Evolutionary conservation across 1,284 basidiomycete genomes (phyloP).

Genomic region (Takashimella koratensis): DNA sequence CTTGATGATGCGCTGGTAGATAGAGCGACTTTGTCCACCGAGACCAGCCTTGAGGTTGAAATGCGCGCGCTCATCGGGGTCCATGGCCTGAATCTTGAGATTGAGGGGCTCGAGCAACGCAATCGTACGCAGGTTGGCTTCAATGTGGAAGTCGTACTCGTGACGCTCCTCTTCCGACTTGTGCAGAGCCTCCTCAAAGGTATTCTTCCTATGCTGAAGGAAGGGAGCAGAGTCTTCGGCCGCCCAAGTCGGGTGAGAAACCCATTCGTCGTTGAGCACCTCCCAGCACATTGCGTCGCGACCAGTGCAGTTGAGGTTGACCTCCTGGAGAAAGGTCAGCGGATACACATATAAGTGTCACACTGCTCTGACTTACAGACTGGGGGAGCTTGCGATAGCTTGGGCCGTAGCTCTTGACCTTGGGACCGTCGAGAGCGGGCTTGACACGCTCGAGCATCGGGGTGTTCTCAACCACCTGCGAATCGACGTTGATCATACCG

Average conservation of each 20-base stretch:
- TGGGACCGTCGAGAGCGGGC: conserved; percentile 47
- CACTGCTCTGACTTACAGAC: conserved; percentile 61
- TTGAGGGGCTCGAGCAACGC: conserved; percentile 86
- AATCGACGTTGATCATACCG: conserved; percentile 51
- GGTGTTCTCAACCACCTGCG: conserved; percentile 52
- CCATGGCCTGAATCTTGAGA: conserved; percentile 83
- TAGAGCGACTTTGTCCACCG: conserved; percentile 78
- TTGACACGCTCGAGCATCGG: conserved; percentile 64
- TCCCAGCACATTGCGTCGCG: conserved; percentile 94
- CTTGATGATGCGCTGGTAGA: conserved; percentile 92
- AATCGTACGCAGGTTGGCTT: conserved; percentile 87
- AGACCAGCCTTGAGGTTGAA: conserved; percentile 87
- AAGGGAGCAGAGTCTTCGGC: conserved; percentile 93
- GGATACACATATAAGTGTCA: no score
- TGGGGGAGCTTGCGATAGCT: conserved; percentile 89
- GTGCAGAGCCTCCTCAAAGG: conserved; percentile 93
- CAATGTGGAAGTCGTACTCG: conserved; percentile 96
- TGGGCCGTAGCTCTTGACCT: conserved; percentile 61
- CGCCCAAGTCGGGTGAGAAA: conserved; percentile 96
- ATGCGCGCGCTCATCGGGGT: conserved; percentile 73
- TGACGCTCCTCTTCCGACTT: conserved; percentile 97
- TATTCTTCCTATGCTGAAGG: conserved; percentile 93
- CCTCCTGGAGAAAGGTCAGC: conserved; percentile 78
- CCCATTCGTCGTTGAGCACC: conserved; percentile 94
- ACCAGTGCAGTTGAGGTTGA: conserved; percentile 85